Conservation (phyloP, 495 filamentous ascomycete genomes). For the Annulohypoxylon stygium region DNA sequence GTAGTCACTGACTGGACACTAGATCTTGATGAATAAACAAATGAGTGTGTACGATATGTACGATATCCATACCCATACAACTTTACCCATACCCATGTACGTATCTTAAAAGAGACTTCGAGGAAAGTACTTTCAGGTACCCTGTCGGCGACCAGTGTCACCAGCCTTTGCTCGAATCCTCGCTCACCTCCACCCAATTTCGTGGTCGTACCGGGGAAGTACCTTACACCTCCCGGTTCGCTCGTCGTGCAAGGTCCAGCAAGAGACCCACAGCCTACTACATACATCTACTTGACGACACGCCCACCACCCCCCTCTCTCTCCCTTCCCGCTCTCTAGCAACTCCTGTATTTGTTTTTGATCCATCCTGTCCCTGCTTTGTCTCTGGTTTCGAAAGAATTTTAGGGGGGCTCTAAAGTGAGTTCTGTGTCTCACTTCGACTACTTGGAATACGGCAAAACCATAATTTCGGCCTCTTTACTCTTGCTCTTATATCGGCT, state of each 20-base stretch:
- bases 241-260: slow-evolving; percentile 45
- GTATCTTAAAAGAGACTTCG: neutral
- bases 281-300: slow-evolving; percentile 50
- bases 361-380: slow-evolving; percentile 53
- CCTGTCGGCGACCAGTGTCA: slow-evolving; percentile 51
- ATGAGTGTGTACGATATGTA: slow-evolving; percentile 1
- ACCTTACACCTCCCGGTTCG: slow-evolving; percentile 50
- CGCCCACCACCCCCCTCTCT: slow-evolving; percentile 52
- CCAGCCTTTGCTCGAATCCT: slow-evolving; percentile 45
- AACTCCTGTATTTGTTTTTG: slow-evolving; percentile 52
- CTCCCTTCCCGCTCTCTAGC: slow-evolving; percentile 54
- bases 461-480: slow-evolving; percentile 33
- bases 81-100: neutral
- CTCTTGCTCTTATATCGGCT: slow-evolving; percentile 49
- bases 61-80: neutral
- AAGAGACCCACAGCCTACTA: slow-evolving; percentile 41
- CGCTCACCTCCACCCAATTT: slow-evolving; percentile 50
- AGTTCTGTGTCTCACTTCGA: slow-evolving; percentile 52
- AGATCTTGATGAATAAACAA: slow-evolving; percentile 47
- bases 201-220: slow-evolving; percentile 50
- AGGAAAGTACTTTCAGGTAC: slow-evolving; percentile 41
- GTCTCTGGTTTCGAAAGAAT: slow-evolving; percentile 52
- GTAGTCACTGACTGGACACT: slow-evolving; percentile 29
- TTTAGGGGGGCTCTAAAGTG: slow-evolving; percentile 46
- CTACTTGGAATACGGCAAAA: slow-evolving; percentile 34